A percentile compares a stretch with the other conserved stretches of the same genome.
These are phyloP conservation scores for Fusarium temperatum DNA, from an alignment of 2,329 filamentous ascomycete species.

Conservation along the genomic window DNA sequence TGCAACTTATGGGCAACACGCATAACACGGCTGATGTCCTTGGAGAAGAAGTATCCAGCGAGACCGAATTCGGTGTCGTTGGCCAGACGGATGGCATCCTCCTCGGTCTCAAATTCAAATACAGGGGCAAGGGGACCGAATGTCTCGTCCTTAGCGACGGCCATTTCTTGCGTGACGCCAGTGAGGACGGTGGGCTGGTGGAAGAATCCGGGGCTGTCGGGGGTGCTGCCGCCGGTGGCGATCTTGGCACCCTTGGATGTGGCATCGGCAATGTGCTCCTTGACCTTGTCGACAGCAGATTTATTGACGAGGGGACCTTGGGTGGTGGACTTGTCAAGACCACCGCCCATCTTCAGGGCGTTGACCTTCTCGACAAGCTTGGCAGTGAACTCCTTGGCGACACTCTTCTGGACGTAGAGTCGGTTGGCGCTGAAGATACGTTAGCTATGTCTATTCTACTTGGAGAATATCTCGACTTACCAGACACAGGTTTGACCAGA, in stretches of 20 bases:
- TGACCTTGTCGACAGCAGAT: slow-evolving; percentile 69
- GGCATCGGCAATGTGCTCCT: slow-evolving; percentile 69
- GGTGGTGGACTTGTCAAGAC: slow-evolving; percentile 39
- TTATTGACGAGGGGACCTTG: slow-evolving; percentile 66
- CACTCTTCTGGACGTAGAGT: slow-evolving; percentile 47
- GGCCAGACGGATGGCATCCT: slow-evolving; percentile 50
- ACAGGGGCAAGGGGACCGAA: slow-evolving; percentile 46
- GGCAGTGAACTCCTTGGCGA: slow-evolving; percentile 44
- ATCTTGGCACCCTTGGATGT: slow-evolving; percentile 67
- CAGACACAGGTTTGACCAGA: slow-evolving; percentile 73
- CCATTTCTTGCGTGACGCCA: slow-evolving; percentile 51
- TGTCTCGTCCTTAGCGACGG: slow-evolving; percentile 45
- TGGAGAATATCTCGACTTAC: slow-evolving; percentile 10
- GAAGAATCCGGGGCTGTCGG: slow-evolving; percentile 72
- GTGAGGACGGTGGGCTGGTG: slow-evolving; percentile 77
- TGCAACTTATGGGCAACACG: slow-evolving; percentile 64
- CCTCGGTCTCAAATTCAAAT: slow-evolving; percentile 48
- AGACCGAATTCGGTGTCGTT: slow-evolving; percentile 54
- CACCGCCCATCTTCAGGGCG: slow-evolving; percentile 42
- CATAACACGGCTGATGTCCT: slow-evolving; percentile 49
- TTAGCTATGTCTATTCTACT: background rate
- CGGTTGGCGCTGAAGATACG: slow-evolving; percentile 46
- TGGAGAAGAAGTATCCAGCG: slow-evolving; percentile 48
- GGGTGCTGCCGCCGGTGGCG: slow-evolving; percentile 65
- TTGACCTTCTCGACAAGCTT: slow-evolving; percentile 45